These are phyloP conservation scores for Medicago truncatula DNA, from an alignment of 306 rosid genomes.

Conservation along the genomic window MtrunA17r5.0-ANR NC_053044.1:26175501-26176000, in stretches of 20 bases:
- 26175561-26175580: slow-evolving; percentile 77
- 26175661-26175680: slow-evolving; percentile 74
- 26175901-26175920: background rate
- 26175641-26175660: slow-evolving; percentile 75
- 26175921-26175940: too few relatives aligned
- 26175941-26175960: background rate
- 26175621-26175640: slow-evolving; percentile 63
- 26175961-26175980: slow-evolving; percentile 3
- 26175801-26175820: too few relatives aligned
- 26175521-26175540: slow-evolving; percentile 67
- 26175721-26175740: slow-evolving; percentile 11
- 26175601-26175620: slow-evolving; percentile 73
- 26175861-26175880: background rate
- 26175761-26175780: background rate
- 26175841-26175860: too few relatives aligned
- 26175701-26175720: slow-evolving; percentile 72
- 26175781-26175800: too few relatives aligned
- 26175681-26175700: slow-evolving; percentile 70
- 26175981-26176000: background rate
- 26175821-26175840: background rate
- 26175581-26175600: slow-evolving; percentile 78
- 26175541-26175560: slow-evolving; percentile 81
- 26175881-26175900: too few relatives aligned
- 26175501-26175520: slow-evolving; percentile 70
- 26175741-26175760: slow-evolving; percentile 15